Evolutionary conservation across 306 rosid species (phyloP), one percentile per base, ranked within the genome.

Genomic region (Ormosia semicastrata): DNA sequence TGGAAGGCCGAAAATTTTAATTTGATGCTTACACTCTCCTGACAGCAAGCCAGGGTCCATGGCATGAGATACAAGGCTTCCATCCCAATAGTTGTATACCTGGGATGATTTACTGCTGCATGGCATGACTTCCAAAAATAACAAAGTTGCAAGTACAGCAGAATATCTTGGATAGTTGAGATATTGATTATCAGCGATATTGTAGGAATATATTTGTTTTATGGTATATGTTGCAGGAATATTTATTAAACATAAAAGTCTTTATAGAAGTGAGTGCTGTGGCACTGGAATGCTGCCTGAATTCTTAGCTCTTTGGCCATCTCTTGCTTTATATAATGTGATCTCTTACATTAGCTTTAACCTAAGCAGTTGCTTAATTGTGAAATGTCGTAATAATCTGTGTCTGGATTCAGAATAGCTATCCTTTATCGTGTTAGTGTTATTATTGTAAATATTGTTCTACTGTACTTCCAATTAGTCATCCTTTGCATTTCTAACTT

Each of bases 401-500:
- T 66, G 54, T 15, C 18, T 36, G 43, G 10, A 15, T 15, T 9
- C 18, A 15, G 34, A n/a, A 33, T 53, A 15, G 34, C 63, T 46
- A 44, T 62, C 46, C 49, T 53, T 43, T 18, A 36, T 76, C 14
- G 66, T 54, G 14, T 52, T 15, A 50, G 18, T 14, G 36, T 67
- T 80, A 18, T 43, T 50, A 2, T 60, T 76, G 53, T 72, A 49
- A 76, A 66, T 46, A 15, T 81, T 56, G 68, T 73, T 36, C 1
- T 15, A 56, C 43, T 73, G 46, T 66, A 50, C 70, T 54, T 75
- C 41, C 67, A 47, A 46, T 79, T 77, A 17, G 79, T 70, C 82
- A 57, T 71, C 84, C 74, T 87, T 83, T 83, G 80, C 79, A 57
- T 81, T 73, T 74, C 86, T 94, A 89, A 92, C 91, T 81, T 80